Conservation (phyloP, 805 yeast genomes). For the Lipomyces kockii region DNA sequence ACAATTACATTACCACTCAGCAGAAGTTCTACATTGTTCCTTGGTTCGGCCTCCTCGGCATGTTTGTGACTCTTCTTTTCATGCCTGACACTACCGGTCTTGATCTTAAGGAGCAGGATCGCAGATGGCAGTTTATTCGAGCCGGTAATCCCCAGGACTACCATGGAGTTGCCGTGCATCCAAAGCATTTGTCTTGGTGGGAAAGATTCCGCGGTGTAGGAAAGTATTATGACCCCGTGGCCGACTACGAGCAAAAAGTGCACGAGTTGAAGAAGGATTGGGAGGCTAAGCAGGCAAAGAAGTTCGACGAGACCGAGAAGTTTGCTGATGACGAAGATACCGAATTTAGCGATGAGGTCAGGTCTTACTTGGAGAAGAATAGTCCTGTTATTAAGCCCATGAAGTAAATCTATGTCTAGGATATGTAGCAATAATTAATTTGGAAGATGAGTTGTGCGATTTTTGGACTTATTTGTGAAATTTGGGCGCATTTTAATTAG, state of each 20-base stretch:
- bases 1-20: slow-evolving; percentile 46
- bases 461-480: no score
- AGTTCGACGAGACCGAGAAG: slow-evolving; percentile 31
- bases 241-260: slow-evolving; percentile 48
- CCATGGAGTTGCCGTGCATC: slow-evolving; percentile 49
- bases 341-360: neutral
- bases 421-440: neutral
- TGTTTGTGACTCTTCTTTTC: slow-evolving; percentile 45
- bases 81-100: slow-evolving; percentile 49
- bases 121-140: slow-evolving; percentile 46
- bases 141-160: slow-evolving; percentile 47
- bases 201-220: slow-evolving; percentile 44
- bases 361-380: neutral
- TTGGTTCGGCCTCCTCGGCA: slow-evolving; percentile 49
- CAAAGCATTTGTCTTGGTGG: slow-evolving; percentile 46
- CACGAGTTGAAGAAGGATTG: slow-evolving; percentile 47
- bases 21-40: slow-evolving; percentile 48
- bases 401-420: neutral
- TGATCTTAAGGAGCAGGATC: slow-evolving; percentile 47
- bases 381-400: neutral
- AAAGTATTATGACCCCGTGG: slow-evolving; percentile 48
- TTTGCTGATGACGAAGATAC: neutral
- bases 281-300: slow-evolving; percentile 45
- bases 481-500: no score
- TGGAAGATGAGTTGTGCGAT: no score